A percentile compares a stretch with the other conserved stretches of the same genome.
Evolutionary conservation across 2,329 filamentous ascomycete species (phyloP).

Genomic region (Ophioceras dolichostomum): DNA sequence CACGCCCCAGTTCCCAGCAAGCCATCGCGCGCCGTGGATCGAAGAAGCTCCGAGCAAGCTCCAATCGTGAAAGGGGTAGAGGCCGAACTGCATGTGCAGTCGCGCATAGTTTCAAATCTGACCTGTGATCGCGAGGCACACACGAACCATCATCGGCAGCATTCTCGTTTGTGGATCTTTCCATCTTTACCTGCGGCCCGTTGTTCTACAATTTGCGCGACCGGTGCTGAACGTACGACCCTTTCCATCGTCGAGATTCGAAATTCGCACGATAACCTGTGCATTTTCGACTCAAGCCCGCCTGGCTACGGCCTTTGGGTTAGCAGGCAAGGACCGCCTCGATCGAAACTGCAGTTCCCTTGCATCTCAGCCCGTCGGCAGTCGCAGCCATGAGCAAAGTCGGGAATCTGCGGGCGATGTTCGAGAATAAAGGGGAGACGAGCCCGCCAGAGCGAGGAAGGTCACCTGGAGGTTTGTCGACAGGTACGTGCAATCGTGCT

Average conservation of each 20-base stretch:
- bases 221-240: neutral
- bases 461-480: conserved; percentile 42
- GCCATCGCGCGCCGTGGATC: too few relatives aligned
- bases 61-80: too few relatives aligned
- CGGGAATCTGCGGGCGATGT: conserved; percentile 67
- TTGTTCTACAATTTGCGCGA: neutral
- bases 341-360: neutral
- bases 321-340: too few relatives aligned
- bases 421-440: conserved; percentile 58
- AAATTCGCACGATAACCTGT: neutral
- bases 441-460: conserved; percentile 58
- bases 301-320: too few relatives aligned
- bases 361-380: neutral
- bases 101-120: too few relatives aligned
- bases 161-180: too few relatives aligned
- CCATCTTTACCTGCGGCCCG: neutral
- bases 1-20: too few relatives aligned
- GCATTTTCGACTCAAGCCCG: neutral
- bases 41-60: too few relatives aligned
- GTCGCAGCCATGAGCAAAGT: conserved; percentile 50
- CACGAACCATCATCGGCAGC: too few relatives aligned
- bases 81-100: too few relatives aligned
- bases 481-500: too few relatives aligned
- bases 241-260: neutral
- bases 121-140: too few relatives aligned